A percentile compares a stretch with the other conserved stretches of the same genome.
These are phyloP conservation scores for Pythium graminicola DNA, from an alignment of 352 stramenopile genomes.

Conservation along the genomic window DNA sequence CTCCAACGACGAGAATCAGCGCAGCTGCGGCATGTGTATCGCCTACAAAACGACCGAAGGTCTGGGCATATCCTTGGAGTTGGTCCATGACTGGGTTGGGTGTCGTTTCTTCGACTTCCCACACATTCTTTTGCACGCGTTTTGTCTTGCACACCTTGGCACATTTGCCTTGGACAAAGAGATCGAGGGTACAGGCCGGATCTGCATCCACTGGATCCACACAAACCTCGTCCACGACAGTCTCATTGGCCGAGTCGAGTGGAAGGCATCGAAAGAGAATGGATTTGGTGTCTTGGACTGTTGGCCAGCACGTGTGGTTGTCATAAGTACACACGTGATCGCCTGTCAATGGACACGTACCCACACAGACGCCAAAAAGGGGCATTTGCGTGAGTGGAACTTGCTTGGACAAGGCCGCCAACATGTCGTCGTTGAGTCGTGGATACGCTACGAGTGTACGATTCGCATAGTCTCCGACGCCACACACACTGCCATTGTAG, in stretches of 20 bases:
- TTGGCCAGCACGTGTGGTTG: slow-evolving; percentile 56
- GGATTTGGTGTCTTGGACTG: slow-evolving; percentile 39
- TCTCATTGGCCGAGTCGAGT: slow-evolving; percentile 55
- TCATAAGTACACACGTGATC: slow-evolving; percentile 66
- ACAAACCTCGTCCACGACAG: slow-evolving; percentile 46
- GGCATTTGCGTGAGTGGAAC: slow-evolving; percentile 43
- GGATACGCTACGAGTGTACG: slow-evolving; percentile 64
- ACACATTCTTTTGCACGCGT: slow-evolving; percentile 58
- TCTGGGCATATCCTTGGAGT: slow-evolving; percentile 50
- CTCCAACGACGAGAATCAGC: slow-evolving; percentile 52
- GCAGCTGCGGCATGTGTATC: slow-evolving; percentile 61
- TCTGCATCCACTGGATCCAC: slow-evolving; percentile 54
- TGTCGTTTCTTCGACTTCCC: slow-evolving; percentile 45
- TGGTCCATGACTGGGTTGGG: slow-evolving; percentile 64
- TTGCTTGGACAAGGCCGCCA: slow-evolving; percentile 33
- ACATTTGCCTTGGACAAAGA: slow-evolving; percentile 31
- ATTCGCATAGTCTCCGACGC: slow-evolving; percentile 33
- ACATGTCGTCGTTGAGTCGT: slow-evolving; percentile 72
- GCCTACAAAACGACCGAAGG: slow-evolving; percentile 61
- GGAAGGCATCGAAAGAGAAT: slow-evolving; percentile 76
- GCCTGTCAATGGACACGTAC: slow-evolving; percentile 39
- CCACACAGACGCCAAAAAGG: slow-evolving; percentile 80
- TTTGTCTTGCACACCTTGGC: slow-evolving; percentile 52
- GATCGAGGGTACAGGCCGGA: slow-evolving; percentile 38
- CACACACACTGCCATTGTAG: slow-evolving; percentile 78